Evolutionary conservation across 1,284 basidiomycete species (phyloP).

Genomic region (Sporisorium exsertum): DNA sequence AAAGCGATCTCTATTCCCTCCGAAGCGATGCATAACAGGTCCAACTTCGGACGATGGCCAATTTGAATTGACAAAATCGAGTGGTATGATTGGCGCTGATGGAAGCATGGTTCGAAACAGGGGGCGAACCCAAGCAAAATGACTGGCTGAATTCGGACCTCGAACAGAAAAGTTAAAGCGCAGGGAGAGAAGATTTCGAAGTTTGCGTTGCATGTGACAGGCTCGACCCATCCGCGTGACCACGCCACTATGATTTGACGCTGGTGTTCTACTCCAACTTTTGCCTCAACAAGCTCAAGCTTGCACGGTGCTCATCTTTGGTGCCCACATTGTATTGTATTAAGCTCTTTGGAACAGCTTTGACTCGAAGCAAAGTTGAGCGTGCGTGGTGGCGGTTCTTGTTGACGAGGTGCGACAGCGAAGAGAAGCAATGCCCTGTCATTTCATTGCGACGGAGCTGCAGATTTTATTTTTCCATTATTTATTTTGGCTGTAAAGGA

Average conservation of each 20-base stretch:
- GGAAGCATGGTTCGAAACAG: slow-evolving; percentile 8
- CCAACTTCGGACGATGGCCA: not conserved
- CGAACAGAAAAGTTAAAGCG: slow-evolving; percentile 3
- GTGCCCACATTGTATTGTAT: not conserved
- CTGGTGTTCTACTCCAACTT: not conserved
- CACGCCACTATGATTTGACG: not conserved
- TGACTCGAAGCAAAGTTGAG: not conserved
- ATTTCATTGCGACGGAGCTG: slow-evolving; percentile 19
- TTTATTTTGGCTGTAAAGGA: not conserved
- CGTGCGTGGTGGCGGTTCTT: not conserved
- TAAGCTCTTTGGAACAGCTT: not conserved
- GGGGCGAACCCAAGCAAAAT: not conserved
- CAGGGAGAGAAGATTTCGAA: not conserved
- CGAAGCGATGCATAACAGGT: slow-evolving; percentile 1
- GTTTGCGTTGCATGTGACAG: slow-evolving; percentile 2
- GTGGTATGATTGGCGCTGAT: slow-evolving; percentile 14
- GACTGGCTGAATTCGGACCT: not conserved
- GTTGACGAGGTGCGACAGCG: not conserved
- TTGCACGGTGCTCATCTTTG: not conserved
- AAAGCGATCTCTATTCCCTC: slow-evolving; percentile 1
- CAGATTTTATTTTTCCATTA: not conserved
- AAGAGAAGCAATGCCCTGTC: not conserved
- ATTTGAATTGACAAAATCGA: not conserved
- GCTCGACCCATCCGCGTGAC: slow-evolving; percentile 24
- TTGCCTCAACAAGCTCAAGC: too few relatives aligned